These are phyloP conservation scores for Cubamyces sp. DNA, from an alignment of 768 basidiomycete genomes.

Conservation along the genomic window DNA sequence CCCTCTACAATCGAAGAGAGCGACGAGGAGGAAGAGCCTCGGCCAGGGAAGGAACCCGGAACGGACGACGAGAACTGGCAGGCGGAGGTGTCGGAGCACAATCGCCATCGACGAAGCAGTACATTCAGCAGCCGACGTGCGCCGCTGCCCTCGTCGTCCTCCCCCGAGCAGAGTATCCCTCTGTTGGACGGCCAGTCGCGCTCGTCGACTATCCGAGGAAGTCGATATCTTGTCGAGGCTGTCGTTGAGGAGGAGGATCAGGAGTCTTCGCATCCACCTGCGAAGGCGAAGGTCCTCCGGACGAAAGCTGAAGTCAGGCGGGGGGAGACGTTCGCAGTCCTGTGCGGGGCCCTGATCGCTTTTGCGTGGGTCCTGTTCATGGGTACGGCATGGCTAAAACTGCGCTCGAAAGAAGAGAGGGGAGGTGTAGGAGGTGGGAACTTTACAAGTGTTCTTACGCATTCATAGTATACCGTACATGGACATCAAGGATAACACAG, in stretches of 20 bases:
- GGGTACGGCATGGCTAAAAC: conserved; percentile 58
- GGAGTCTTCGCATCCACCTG: not conserved
- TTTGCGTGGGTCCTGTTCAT: conserved; percentile 69
- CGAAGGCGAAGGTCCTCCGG: conserved; percentile 21
- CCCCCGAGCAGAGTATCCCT: conserved; percentile 30
- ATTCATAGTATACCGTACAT: not conserved
- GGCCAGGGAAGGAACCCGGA: conserved; percentile 16
- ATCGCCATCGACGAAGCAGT: conserved; percentile 10
- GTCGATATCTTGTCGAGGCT: conserved; percentile 25
- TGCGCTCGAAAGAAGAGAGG: conserved; percentile 49
- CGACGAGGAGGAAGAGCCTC: conserved; percentile 12
- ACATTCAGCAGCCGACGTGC: conserved; percentile 16
- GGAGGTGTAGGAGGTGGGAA: conserved; percentile 19
- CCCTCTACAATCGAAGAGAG: conserved; percentile 21
- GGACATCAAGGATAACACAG: not conserved
- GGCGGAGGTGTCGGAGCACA: conserved; percentile 9
- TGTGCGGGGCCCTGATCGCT: conserved; percentile 48
- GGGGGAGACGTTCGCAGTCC: conserved; percentile 52
- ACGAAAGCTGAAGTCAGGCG: conserved; percentile 38
- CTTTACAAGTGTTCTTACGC: not conserved
- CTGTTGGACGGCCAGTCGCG: conserved; percentile 26
- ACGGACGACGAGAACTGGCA: conserved; percentile 24
- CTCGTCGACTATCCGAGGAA: conserved; percentile 26
- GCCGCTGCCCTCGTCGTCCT: conserved; percentile 23
- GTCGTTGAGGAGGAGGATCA: conserved; percentile 7